These are phyloP conservation scores for Tricholoma sp. DNA, from an alignment of 768 basidiomycete species.

Conservation along the genomic window DNA sequence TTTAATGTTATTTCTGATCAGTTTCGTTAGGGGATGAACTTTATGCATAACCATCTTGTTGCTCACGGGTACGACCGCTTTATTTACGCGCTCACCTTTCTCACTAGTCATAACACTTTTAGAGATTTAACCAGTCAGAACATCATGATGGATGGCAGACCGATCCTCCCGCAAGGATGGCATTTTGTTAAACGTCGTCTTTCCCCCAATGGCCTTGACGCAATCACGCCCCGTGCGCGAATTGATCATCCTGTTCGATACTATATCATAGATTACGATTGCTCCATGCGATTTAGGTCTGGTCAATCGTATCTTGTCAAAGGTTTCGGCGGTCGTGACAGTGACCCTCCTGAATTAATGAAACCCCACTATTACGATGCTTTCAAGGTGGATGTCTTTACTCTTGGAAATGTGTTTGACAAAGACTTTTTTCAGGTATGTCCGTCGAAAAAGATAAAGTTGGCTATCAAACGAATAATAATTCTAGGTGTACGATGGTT, in stretches of 20 bases:
- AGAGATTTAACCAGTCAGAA: constrained; percentile 24
- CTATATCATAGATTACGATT: constrained; percentile 33
- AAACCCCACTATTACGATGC: constrained; percentile 1
- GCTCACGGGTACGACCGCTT: constrained; percentile 22
- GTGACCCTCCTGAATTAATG: constrained; percentile 4
- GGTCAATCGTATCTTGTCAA: constrained; percentile 6
- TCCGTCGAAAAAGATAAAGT: not conserved
- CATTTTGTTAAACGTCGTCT: constrained; percentile 26
- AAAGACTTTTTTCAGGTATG: constrained; percentile 18
- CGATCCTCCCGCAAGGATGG: constrained; percentile 28
- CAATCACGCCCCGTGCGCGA: constrained; percentile 22
- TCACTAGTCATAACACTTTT: not conserved
- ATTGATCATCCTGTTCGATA: constrained; percentile 32
- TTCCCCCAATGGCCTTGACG: constrained; percentile 25
- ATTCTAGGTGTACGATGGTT: constrained; percentile 18
- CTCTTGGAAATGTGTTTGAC: constrained; percentile 5
- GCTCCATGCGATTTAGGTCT: constrained; percentile 16
- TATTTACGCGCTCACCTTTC: not conserved
- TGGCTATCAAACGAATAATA: not conserved
- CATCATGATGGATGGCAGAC: constrained; percentile 33
- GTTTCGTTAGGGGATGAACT: constrained; percentile 20
- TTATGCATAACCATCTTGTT: constrained; percentile 26
- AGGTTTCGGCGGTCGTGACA: constrained; percentile 5
- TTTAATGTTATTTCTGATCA: not conserved
- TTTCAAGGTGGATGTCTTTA: constrained; percentile 10